Evolutionary conservation across 2,329 filamentous ascomycete genomes (phyloP).

Genomic region (Microdochium bolleyi): DNA sequence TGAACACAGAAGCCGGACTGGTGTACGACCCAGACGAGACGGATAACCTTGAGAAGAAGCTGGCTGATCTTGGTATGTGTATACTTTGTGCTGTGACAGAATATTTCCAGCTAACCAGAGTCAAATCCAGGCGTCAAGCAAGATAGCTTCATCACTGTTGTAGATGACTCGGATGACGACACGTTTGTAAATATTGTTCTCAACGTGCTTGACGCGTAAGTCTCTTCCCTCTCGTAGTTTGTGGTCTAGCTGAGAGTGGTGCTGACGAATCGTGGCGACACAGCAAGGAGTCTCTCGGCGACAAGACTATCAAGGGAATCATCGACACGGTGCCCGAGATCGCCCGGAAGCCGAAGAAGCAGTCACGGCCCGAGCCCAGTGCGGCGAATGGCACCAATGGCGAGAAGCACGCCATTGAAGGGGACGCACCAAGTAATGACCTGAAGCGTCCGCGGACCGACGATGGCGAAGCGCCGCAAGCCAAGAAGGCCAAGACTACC

Average conservation of each 20-base stretch:
- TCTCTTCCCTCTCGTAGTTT: constrained; percentile 11
- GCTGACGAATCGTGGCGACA: neutral
- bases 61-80: constrained; percentile 61
- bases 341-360: constrained; percentile 43
- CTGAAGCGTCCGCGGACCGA: constrained; percentile 40
- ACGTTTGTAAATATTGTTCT: constrained; percentile 76
- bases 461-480: constrained; percentile 26
- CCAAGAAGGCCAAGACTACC: constrained; percentile 41
- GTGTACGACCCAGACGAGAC: constrained; percentile 87
- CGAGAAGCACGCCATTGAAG: constrained; percentile 24
- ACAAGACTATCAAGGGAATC: constrained; percentile 46
- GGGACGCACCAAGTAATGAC: constrained; percentile 24
- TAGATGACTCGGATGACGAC: constrained; percentile 71
- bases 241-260: constrained; percentile 15
- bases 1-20: constrained; percentile 67
- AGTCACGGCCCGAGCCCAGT: constrained; percentile 27
- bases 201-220: constrained; percentile 55
- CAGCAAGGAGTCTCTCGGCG: constrained; percentile 32
- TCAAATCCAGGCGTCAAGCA: constrained; percentile 51
- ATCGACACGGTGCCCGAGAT: constrained; percentile 37
- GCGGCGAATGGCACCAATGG: constrained; percentile 31
- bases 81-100: constrained; percentile 1
- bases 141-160: constrained; percentile 72
- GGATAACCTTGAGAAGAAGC: constrained; percentile 73
- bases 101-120: constrained; percentile 3